These are phyloP conservation scores for Zizania palustris DNA, from an alignment of 202 grass and related monocot species.

Conservation along the genomic window DNA sequence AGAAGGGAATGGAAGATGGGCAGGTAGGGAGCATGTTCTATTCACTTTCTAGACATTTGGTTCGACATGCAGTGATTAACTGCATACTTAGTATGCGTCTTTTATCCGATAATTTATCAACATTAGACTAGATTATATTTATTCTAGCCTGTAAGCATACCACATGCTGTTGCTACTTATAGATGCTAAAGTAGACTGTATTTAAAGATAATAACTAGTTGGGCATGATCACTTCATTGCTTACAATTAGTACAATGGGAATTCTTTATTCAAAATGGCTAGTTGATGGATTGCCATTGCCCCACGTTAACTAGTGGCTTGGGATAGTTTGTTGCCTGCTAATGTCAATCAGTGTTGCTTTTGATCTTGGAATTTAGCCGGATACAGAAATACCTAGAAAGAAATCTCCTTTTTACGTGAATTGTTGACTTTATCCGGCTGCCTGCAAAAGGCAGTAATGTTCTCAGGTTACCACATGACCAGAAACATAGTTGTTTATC, in stretches of 20 bases:
- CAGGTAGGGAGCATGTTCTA: slow-evolving; percentile 61
- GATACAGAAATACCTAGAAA: not conserved
- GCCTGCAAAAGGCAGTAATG: not conserved
- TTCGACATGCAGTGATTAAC: not conserved
- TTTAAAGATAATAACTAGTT: not conserved
- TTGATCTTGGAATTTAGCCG: slow-evolving; percentile 1
- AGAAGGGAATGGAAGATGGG: slow-evolving; percentile 99
- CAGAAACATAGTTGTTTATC: slow-evolving; percentile 2
- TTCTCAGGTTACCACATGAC: not conserved
- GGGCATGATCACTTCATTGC: slow-evolving; percentile 4
- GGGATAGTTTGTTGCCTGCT: not conserved
- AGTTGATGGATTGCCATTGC: not conserved
- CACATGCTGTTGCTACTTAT: not conserved
- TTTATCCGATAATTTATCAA: not conserved
- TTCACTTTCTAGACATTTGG: slow-evolving; percentile 1
- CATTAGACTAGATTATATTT: slow-evolving; percentile 12
- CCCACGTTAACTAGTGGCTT: not conserved
- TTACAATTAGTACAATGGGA: not conserved
- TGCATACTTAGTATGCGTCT: not conserved
- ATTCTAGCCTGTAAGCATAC: not conserved
- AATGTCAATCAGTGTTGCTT: slow-evolving; percentile 9
- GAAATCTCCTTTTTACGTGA: not conserved
- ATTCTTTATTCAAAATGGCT: slow-evolving; percentile 25
- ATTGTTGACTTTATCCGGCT: slow-evolving; percentile 1
- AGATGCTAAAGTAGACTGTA: not conserved